Evolutionary conservation across 768 basidiomycete genomes (phyloP), one percentile per base, ranked within the genome.

Genomic region (Xanthoconium stramineum): DNA sequence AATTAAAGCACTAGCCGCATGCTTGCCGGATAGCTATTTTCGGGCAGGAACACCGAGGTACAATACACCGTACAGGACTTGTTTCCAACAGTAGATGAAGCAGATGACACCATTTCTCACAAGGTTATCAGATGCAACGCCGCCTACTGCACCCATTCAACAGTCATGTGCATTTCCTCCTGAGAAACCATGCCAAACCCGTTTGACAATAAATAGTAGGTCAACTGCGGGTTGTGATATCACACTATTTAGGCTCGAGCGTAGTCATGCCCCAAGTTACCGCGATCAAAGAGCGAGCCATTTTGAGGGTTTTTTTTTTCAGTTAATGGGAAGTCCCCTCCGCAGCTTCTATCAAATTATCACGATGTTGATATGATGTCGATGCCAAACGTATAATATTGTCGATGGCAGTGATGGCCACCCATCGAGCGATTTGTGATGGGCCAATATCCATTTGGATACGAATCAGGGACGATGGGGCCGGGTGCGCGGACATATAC

Each of bases 291-390:
- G 32, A 42, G 50, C 57, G 50, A 30, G 19, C 40, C 7, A 2
- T n/a, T 33, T 47, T 36, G 45, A 3, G 33, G 32, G 12, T 10
- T 24, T 12, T 11, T 44, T 19, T 45, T 36, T 13, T 45, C 51
- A 35, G 10, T 15, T 13, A 49, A 36, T 50, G 50, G 40, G 5
- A 37, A 46, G 43, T 52, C 17, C 17, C 35, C 32, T 19, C 24
- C 37, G 36, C 11, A 28, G 39, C 28, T 52, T 38, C 35, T 17
- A 48, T 56, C 35, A 43, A 39, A 36, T 52, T 8, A 47, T 50
- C 17, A 28, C 36, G 14, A 2, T n/a, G 43, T 50, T 62, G 51
- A 62, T 56, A 11, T 64, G 54, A 63, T 65, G 58, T 49, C 45
- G 50, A 61, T 32, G 47, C 42, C 37, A 29, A 55, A 20, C 29